Conservation (phyloP, 2,329 filamentous ascomycete species). For the Paradendryphiella salina region DNA sequence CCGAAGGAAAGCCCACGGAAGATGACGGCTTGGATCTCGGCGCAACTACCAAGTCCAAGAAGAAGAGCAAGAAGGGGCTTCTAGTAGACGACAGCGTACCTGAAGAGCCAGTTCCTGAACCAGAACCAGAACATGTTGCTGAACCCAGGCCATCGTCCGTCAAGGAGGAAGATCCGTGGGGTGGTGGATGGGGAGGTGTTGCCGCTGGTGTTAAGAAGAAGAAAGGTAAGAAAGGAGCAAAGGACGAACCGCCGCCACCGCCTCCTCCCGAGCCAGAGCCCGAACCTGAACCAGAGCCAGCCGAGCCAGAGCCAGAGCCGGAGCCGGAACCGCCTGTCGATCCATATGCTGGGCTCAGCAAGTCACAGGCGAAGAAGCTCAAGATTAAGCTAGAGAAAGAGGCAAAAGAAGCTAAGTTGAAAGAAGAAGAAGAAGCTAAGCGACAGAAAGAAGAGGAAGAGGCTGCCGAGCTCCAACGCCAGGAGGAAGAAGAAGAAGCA, state of each 20-base stretch:
- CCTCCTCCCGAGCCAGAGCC: conserved; percentile 26
- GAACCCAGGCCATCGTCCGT: conserved; percentile 14
- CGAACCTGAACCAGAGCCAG: conserved; percentile 9
- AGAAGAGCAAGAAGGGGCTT: conserved; percentile 42
- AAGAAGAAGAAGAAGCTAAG: conserved; percentile 24
- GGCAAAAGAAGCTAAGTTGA: conserved; percentile 24
- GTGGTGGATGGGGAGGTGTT: conserved; percentile 27
- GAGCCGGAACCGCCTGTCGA: conserved; percentile 42
- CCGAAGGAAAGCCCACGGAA: conserved; percentile 31
- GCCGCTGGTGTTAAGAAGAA: conserved; percentile 30
- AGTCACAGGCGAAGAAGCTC: conserved; percentile 37
- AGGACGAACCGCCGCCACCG: conserved; percentile 25
- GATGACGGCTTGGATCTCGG: conserved; percentile 42
- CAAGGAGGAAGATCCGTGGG: conserved; percentile 40
- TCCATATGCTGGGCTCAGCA: conserved; percentile 37
- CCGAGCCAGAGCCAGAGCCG: conserved; percentile 44
- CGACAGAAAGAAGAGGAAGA: conserved; percentile 28
- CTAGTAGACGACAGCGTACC: conserved; percentile 37
- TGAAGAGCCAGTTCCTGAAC: conserved; percentile 26
- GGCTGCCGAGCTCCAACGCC: conserved; percentile 23
- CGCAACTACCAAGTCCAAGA: conserved; percentile 51
- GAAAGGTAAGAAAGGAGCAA: conserved; percentile 34
- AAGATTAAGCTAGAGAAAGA: conserved; percentile 45
- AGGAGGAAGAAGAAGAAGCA: conserved; percentile 35
- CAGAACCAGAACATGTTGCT: conserved; percentile 27